Base-by-base conservation (phyloP, 495 filamentous ascomycete genomes). In the Trichoderma gamsii region DNA sequence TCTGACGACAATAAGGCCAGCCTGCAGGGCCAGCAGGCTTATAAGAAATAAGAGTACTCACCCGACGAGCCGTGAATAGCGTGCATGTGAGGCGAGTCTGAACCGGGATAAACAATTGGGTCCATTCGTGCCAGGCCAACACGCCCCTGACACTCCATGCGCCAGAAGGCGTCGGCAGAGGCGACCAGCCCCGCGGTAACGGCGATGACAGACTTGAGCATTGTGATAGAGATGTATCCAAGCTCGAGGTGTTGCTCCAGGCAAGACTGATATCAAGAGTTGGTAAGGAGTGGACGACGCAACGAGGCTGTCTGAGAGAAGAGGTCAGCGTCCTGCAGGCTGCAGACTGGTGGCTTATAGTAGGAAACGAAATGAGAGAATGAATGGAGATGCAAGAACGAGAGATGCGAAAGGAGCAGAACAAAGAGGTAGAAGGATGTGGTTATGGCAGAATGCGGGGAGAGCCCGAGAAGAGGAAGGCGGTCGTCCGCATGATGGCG, bases 121-220 rank as follows among this genome's bases (percentile, higher is more conserved):
- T 97, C 92, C 56, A 89, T 79, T 46, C 90, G 83, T 66, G 85
- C 87, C 46, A 91, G 69, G 71, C 86, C 90, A 69, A 85, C 81
- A 56, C 82, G 82, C 69, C 85, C 87, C 69, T 82, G 86, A 75
- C 93, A 97, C 66, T 88, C 88, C 81, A 96, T 86, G 77, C 93
- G 92, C 92, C 92, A 97, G 77, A 96, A 96, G 44, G 90, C 93
- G 70, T 84, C 72, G 44, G 82, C 76, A 41, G 75, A 71, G 65
- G 76, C 70, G 1, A 81, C 73, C 32, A 77, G 67, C 67, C 69
- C 66, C 21, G 76, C 63, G 41, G 63, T 12, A 21, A 46, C 63
- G 35, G 63, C 63, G 12, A 65, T 21, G 15, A 65, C 35, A 65
- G 63, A 65, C 63, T 65, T 65, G 63, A 27, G 63, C 63, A 65